Base-by-base conservation (phyloP, 257 asterid genomes). In the Fraxinus americana region DNA sequence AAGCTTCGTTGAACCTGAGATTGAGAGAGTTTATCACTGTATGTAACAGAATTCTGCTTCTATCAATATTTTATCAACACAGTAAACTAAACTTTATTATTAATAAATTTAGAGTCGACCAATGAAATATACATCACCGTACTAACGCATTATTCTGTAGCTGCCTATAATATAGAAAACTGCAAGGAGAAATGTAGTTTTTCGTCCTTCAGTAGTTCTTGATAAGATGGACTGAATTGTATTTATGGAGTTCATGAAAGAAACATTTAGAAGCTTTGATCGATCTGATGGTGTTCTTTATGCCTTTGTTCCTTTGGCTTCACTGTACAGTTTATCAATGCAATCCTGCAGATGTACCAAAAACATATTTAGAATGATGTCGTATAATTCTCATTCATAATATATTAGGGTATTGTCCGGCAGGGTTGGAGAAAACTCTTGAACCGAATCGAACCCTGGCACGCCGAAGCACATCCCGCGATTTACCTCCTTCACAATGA, bases 281-380 rank as follows among this genome's bases (percentile, higher is more conserved):
- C 8, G 14, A 13, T 7, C 30, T 7, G 35, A 74, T 29, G 70
- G 25, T 52, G 77, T 41, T 45, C 16, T 73, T 61, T 75, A 87
- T 10, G 82, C 79, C 81, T 89, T 84, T 61, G 73, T 61, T 27
- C 80, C 89, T 70, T 94, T 90, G 19, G 91, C 94, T 87, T 89
- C 96, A 74, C 50, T 85, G 84, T 91, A 94, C 71, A 94, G 78
- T 83, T 83, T 86, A 86, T 91, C 96, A 36, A 94, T 70, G 82
- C 87, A 71, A 19, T 91, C 97, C 97, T 92, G 88, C 85, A 77
- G 4, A 70, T 9, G 32, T 70, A 54, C 65, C 10, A 5, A 21
- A n/a, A 9, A 12, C 45, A 8, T 38, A 38, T 35, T 35, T 35
- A 35, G 39, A 35, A 35, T 5, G 38, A 57, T 7, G 27, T 59